Conservation (phyloP, 257 asterid genomes). For the Solanum pennellii region DNA sequence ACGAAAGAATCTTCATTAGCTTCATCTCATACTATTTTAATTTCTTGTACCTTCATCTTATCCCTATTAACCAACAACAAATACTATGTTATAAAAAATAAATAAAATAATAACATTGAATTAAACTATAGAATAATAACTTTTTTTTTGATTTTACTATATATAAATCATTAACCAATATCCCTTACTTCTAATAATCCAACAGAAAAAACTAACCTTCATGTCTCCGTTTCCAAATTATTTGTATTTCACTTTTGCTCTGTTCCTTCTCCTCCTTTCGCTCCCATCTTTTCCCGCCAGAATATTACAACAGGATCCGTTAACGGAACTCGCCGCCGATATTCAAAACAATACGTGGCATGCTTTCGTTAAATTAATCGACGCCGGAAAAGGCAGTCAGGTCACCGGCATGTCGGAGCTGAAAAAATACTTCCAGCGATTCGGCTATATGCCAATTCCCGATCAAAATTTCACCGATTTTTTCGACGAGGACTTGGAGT, state of each 20-base stretch:
- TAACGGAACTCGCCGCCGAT: conserved; percentile 18
- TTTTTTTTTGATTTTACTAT: neutral
- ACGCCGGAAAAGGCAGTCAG: conserved; percentile 56
- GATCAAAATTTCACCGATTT: conserved; percentile 28
- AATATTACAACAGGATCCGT: neutral
- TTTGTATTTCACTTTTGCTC: neutral
- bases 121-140: neutral
- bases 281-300: conserved; percentile 37
- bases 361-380: conserved; percentile 37
- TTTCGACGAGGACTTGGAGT: conserved; percentile 53
- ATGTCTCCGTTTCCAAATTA: conserved; percentile 53
- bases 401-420: conserved; percentile 67
- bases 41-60: conserved; percentile 26
- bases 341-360: conserved; percentile 41
- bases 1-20: conserved; percentile 32
- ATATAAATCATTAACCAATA: neutral
- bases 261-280: conserved; percentile 13
- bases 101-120: neutral
- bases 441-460: conserved; percentile 45
- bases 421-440: conserved; percentile 63
- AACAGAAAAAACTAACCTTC: conserved; percentile 22
- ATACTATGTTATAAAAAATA: neutral
- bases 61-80: neutral
- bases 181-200: neutral
- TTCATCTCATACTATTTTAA: conserved; percentile 3